phyloP scores from a whole-genome alignment of 2,329 filamentous ascomycete genomes.

The Onygenales sp. region DNA sequence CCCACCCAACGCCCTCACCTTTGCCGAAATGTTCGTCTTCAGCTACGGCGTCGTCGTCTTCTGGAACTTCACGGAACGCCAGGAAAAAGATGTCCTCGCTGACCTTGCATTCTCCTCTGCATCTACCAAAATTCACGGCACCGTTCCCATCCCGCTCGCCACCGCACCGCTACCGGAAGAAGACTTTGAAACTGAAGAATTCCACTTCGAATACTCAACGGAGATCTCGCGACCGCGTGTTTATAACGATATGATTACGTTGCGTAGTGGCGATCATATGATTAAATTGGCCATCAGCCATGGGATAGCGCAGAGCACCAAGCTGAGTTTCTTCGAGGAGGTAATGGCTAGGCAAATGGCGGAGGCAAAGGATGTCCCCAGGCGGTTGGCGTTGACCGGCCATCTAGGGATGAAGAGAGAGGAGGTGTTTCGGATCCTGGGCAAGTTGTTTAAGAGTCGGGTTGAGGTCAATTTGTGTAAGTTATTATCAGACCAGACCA shows the following conservation, averaged over 20 bases:
- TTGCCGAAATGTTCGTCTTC: conserved; percentile 95
- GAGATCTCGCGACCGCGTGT: conserved; percentile 79
- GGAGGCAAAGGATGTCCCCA: conserved; percentile 85
- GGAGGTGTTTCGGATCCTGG: conserved; percentile 87
- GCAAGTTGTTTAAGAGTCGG: conserved; percentile 80
- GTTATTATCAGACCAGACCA: conserved; percentile 23
- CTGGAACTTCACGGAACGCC: conserved; percentile 95
- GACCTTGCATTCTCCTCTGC: conserved; percentile 74
- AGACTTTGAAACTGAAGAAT: conserved; percentile 95
- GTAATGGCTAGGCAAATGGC: conserved; percentile 91
- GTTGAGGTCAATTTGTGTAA: conserved; percentile 97
- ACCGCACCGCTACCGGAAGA: conserved; percentile 73
- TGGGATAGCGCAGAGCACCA: conserved; percentile 94
- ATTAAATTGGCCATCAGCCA: conserved; percentile 97
- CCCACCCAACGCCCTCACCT: conserved; percentile 62
- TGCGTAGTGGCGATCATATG: conserved; percentile 94
- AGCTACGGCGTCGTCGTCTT: conserved; percentile 96
- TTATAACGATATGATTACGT: conserved; percentile 98
- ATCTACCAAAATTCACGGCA: conserved; percentile 22
- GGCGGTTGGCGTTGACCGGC: conserved; percentile 78
- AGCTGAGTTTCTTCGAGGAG: conserved; percentile 92
- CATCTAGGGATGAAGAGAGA: conserved; percentile 82
- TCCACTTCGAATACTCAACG: conserved; percentile 93
- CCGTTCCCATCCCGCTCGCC: conserved; percentile 52
- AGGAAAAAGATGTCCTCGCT: conserved; percentile 93